Evolutionary conservation across 164 flowering plant species (phyloP).

Genomic region (Macadamia integrifolia): DNA sequence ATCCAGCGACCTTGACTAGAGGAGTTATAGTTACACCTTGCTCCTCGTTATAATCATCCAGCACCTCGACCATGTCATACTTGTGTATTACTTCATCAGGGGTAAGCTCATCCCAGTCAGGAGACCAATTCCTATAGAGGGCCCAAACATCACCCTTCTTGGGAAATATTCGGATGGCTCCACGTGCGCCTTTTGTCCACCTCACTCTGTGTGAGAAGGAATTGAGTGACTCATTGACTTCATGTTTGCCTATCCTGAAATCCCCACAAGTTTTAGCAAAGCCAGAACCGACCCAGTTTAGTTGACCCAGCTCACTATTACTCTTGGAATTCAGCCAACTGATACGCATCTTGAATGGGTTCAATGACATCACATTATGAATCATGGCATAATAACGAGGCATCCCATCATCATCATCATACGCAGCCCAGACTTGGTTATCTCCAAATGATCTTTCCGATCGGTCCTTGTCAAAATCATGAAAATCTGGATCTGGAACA

Average conservation of each 20-base stretch:
- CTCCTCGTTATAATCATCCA: constrained; percentile 35
- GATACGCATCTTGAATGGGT: constrained; percentile 28
- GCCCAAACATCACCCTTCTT: constrained; percentile 28
- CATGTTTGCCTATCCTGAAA: constrained; percentile 23
- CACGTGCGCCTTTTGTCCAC: constrained; percentile 21
- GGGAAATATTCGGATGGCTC: constrained; percentile 19
- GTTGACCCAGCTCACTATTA: constrained; percentile 14
- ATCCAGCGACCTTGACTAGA: constrained; percentile 44
- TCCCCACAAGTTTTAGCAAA: constrained; percentile 19
- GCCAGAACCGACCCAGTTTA: constrained; percentile 18
- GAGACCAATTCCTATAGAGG: constrained; percentile 46
- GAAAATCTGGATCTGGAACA: constrained; percentile 38
- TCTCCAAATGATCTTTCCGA: constrained; percentile 17
- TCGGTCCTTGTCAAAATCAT: constrained; percentile 32
- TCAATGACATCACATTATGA: constrained; percentile 23
- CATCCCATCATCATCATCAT: constrained; percentile 35
- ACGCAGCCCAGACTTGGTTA: constrained; percentile 26
- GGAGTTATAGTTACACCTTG: constrained; percentile 33
- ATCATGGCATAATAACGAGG: constrained; percentile 26
- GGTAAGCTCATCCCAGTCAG: constrained; percentile 45
- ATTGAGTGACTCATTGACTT: constrained; percentile 19
- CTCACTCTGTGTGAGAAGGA: constrained; percentile 27
- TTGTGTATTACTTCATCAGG: constrained; percentile 36
- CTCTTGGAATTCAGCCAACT: constrained; percentile 23
- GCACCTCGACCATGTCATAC: constrained; percentile 52